Base-by-base conservation (phyloP, 208 protist species). In the Trypanosoma mega region DNA sequence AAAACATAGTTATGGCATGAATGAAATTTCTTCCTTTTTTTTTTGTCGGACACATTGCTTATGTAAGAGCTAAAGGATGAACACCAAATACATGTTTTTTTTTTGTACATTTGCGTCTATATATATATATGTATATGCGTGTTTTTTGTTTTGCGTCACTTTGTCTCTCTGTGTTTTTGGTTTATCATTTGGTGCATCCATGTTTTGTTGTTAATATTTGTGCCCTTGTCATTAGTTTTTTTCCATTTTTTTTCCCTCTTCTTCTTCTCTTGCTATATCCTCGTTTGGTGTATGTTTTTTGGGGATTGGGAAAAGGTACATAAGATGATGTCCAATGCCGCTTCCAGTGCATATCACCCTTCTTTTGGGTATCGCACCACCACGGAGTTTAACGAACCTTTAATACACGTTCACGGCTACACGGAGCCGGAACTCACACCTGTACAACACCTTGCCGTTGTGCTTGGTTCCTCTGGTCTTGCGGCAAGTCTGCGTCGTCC, bases 391-490 rank as follows among this genome's bases (percentile, higher is more conserved):
- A 41, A 62, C 21, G 68, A 85, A 24, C 87, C 87, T n/a, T 44
- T 80, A 7, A 66, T 74, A 23, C 74, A 65, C 29, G 80, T 79
- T 6, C 72, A 72, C 8, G 82, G 84, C 53, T 94, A 94, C 69
- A 83, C 84, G 11, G 77, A 89, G 57, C 62, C 82, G 24, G 51
- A 73, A 43, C 76, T 94, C 26, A 87, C 76, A 11, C 45, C 51
- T 1, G 4, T 4, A 5, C 71, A 94, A 60, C 71, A 90, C 49
- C 50, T 39, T 9, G 49, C 69, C 21, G 68, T 94, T n/a, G 64
- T 91, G 27, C 50, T 60, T 2, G 52, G 14, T 45, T 72, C 76
- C 18, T 83, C 83, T 26, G 18, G 62, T 29, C 30, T 59, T 4
- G 69, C 74, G 2, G 70, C 81, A n/a, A 62, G 50, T 11, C 44